These are phyloP conservation scores for Plasmodium gonderi DNA, from an alignment of 169 alveolate genomes.

Conservation along the genomic window DNA sequence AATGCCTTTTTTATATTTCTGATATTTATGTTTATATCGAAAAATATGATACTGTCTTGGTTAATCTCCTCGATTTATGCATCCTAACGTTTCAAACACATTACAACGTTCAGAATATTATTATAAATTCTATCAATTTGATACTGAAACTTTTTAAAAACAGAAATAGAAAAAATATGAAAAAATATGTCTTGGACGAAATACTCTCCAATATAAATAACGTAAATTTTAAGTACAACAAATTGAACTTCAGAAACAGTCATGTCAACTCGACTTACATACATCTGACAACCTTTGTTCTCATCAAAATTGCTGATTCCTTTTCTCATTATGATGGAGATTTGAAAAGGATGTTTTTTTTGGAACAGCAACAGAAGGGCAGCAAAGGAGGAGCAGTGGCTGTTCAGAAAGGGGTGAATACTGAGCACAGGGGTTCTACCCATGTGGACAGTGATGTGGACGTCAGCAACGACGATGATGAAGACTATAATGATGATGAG, in stretches of 20 bases:
- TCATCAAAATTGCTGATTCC: slow-evolving; percentile 50
- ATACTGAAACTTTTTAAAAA: slow-evolving; percentile 19
- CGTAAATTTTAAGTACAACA: slow-evolving; percentile 53
- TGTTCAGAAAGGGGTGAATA: too few relatives aligned
- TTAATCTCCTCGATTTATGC: slow-evolving; percentile 37
- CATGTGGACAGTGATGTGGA: neutral
- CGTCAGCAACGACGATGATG: neutral
- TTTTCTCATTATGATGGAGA: slow-evolving; percentile 55
- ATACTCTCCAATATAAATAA: slow-evolving; percentile 35
- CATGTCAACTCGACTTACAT: slow-evolving; percentile 43
- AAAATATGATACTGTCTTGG: slow-evolving; percentile 52
- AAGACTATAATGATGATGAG: neutral
- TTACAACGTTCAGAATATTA: slow-evolving; percentile 50
- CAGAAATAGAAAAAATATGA: slow-evolving; percentile 5
- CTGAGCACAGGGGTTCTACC: too few relatives aligned
- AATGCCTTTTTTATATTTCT: slow-evolving; percentile 28
- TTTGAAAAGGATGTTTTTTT: slow-evolving; percentile 16
- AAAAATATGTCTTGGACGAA: slow-evolving; percentile 47
- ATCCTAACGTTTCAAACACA: slow-evolving; percentile 34
- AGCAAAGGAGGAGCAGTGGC: neutral
- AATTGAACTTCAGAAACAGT: slow-evolving; percentile 42
- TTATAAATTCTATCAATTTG: slow-evolving; percentile 29
- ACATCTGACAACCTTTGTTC: slow-evolving; percentile 26
- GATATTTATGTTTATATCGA: slow-evolving; percentile 44
- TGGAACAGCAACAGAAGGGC: neutral